Evolutionary conservation across 805 yeast genomes (phyloP), one percentile per base, ranked within the genome.

Genomic region (Candida odintsovae): DNA sequence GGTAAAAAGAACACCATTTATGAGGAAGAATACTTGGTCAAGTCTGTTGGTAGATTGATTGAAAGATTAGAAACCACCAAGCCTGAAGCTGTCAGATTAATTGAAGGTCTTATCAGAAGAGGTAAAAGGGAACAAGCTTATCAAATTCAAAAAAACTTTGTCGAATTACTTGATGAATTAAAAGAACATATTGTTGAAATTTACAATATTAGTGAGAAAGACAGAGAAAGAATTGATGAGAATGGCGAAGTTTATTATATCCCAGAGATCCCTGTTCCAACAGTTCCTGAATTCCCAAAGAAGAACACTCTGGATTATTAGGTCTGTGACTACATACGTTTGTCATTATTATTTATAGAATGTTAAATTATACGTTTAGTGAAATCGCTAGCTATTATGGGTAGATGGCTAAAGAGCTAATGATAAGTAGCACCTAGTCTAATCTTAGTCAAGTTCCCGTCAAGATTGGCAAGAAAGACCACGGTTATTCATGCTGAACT

Each of bases 1-100:
- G 99, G 99, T 50, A 89, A 95, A 72, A 94, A 94, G 70, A 98
- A 98, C 41, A 92, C 97, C 7, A 86, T 94, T 19, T 94, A 94
- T 60, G 99, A 94, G 65, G 99, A 94, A 64, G 98, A 94, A 64
- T 94, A 94, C 64, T 76, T 94, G 47, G 83, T 94, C 41, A 80
- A 79, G 55, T 90, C 97, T 4, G 81, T 88, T 48, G 94, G 96
- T 4, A 80, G 99, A 62, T 74, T 94, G 62, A 67, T 89, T 29
- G 97, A 89, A 46, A 78, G 99, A 56, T 67, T 94, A 48, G 77
- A 79, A 40, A 81, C 77, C 53, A 85, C 96, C 0, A 77, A 78
- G 54, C 71, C 79, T 0, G 99, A 94, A 58, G 90, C 94, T 2
- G 57, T 76, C 19, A 75, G 76, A 51, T 72, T 94, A 50, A 77